Percentiles rank a stretch among this genome's conserved stretches.
These are phyloP conservation scores for Pythium coloratum DNA, from an alignment of 352 stramenopile species.

Conservation along the genomic window DNA sequence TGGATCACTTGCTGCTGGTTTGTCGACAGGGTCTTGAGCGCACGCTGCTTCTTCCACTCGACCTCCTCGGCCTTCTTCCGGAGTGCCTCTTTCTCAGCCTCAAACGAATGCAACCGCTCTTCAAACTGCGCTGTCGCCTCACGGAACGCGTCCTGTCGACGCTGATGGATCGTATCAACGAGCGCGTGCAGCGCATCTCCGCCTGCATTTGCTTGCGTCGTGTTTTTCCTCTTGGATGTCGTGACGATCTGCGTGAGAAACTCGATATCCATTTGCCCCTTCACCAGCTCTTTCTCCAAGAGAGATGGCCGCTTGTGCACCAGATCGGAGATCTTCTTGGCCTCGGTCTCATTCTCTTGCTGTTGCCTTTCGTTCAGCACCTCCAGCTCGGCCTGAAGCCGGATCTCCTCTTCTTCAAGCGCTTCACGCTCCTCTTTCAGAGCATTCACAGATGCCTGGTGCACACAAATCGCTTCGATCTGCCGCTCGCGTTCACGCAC, in stretches of 20 bases:
- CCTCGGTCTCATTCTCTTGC: constrained; percentile 38
- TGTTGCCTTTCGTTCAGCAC: constrained; percentile 48
- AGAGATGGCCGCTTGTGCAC: constrained; percentile 46
- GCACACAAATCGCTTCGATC: constrained; percentile 37
- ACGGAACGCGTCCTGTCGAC: constrained; percentile 37
- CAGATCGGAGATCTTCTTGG: constrained; percentile 38
- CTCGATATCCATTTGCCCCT: constrained; percentile 45
- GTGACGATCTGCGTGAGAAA: constrained; percentile 46
- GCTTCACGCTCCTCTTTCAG: constrained; percentile 32
- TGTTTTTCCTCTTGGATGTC: constrained; percentile 2
- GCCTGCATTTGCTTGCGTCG: background rate
- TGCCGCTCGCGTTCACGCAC: constrained; percentile 37
- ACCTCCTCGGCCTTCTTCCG: constrained; percentile 35
- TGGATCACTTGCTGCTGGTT: constrained; percentile 59
- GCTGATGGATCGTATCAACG: constrained; percentile 38
- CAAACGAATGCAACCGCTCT: constrained; percentile 40
- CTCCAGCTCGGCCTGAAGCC: constrained; percentile 46
- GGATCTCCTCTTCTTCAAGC: constrained; percentile 41
- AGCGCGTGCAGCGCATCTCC: constrained; percentile 20
- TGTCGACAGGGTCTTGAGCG: constrained; percentile 54
- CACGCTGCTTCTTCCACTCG: constrained; percentile 41
- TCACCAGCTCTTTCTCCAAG: constrained; percentile 47
- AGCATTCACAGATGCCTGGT: constrained; percentile 22
- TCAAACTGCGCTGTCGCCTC: constrained; percentile 32
- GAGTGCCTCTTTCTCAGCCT: constrained; percentile 39